Conservation (phyloP, 345 rosid genomes). For the Barbarea vulgaris region DNA sequence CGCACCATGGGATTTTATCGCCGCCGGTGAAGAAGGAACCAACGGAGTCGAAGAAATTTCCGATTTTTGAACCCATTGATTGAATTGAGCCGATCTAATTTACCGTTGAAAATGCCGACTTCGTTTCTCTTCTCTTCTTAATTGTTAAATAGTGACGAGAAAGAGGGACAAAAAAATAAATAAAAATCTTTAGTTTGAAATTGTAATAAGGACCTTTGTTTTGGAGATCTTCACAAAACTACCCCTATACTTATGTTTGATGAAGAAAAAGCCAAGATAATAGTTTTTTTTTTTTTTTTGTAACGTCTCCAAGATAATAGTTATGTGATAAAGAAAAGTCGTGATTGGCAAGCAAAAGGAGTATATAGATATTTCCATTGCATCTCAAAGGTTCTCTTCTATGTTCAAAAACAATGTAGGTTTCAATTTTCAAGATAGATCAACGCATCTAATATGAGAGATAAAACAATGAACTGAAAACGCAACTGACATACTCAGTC, state of each 20-base stretch:
- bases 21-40: constrained; percentile 69
- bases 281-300: too few relatives aligned
- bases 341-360: background rate
- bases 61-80: constrained; percentile 34
- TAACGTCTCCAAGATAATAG: too few relatives aligned
- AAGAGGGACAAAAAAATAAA: too few relatives aligned
- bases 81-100: background rate
- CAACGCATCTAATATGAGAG: background rate
- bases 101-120: background rate
- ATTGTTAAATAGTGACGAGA: background rate
- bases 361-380: background rate
- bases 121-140: constrained; percentile 8
- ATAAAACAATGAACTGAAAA: too few relatives aligned
- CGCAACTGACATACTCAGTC: too few relatives aligned
- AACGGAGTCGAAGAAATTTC: constrained; percentile 51
- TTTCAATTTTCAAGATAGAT: background rate
- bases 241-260: background rate
- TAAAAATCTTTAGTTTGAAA: background rate
- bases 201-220: background rate
- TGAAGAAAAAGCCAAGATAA: background rate
- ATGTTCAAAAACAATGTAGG: background rate
- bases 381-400: background rate
- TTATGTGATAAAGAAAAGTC: background rate
- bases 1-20: constrained; percentile 88
- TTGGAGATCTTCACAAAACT: background rate